Percentiles rank a stretch among this genome's conserved stretches.
Evolutionary conservation across 2,329 filamentous ascomycete species (phyloP).

Genomic region (Botryosphaeria agaves): DNA sequence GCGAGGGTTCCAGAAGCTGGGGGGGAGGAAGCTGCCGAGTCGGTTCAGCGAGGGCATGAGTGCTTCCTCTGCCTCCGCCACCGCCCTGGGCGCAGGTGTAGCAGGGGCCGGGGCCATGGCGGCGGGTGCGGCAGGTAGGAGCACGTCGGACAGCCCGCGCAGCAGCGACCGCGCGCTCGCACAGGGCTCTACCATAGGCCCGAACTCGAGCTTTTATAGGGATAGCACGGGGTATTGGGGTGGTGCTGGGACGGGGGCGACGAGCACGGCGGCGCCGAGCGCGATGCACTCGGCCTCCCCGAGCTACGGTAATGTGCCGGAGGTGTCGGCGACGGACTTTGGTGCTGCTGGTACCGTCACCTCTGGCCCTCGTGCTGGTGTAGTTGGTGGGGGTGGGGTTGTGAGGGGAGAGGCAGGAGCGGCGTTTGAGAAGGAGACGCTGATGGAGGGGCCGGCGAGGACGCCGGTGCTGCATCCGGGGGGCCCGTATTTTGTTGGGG

Average conservation of each 20-base stretch:
- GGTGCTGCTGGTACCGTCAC: no score
- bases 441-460: constrained; percentile 16
- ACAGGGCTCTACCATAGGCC: constrained; percentile 4
- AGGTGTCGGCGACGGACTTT: constrained; percentile 2
- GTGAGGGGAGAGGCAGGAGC: no score
- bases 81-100: no score
- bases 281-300: constrained; percentile 3
- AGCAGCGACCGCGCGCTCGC: constrained; percentile 3
- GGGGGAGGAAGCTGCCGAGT: constrained; percentile 30
- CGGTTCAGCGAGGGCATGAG: constrained; percentile 30
- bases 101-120: no score
- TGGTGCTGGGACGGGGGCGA: constrained; percentile 11
- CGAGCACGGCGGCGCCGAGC: constrained; percentile 4
- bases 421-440: constrained; percentile 8
- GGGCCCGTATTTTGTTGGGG: constrained; percentile 13
- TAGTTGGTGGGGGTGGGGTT: no score
- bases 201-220: constrained; percentile 25
- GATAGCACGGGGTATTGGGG: constrained; percentile 26
- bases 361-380: no score
- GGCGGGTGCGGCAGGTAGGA: no score
- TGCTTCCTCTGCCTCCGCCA: constrained; percentile 15
- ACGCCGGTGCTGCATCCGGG: constrained; percentile 13
- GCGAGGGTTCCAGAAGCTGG: constrained; percentile 27
- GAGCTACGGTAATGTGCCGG: constrained; percentile 2
- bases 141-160: no score